These are phyloP conservation scores for Selaginella tamariscina DNA, from an alignment of 75 land plant genomes.

Conservation along the genomic window DNA sequence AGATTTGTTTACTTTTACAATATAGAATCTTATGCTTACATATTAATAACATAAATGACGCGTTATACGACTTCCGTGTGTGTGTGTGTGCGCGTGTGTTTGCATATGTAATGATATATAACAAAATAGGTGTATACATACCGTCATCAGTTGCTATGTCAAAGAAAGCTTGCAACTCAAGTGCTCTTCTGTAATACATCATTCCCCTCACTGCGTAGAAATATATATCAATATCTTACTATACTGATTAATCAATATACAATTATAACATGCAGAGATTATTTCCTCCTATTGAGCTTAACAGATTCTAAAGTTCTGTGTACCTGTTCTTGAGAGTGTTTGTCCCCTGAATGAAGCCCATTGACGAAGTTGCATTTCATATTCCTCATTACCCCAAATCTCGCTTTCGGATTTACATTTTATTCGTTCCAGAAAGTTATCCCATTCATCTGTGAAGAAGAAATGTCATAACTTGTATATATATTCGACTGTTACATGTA, in stretches of 20 bases:
- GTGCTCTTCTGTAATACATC: background rate
- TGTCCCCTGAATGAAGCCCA: constrained; percentile 97
- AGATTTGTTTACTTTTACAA: no score
- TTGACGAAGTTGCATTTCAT: constrained; percentile 61
- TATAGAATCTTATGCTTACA: no score
- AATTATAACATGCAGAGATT: no score
- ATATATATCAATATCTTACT: background rate
- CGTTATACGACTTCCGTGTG: no score
- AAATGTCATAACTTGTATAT: constrained; percentile 2
- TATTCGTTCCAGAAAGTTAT: constrained; percentile 74
- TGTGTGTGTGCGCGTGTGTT: no score
- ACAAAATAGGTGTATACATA: no score
- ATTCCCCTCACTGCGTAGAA: background rate
- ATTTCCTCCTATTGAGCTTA: no score
- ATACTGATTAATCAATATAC: no score
- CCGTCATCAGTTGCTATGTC: constrained; percentile 9
- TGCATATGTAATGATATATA: no score
- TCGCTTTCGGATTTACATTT: constrained; percentile 25
- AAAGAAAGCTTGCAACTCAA: background rate
- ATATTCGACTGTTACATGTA: no score
- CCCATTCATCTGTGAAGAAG: constrained; percentile 75
- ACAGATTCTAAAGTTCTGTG: no score
- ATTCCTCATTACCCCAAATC: constrained; percentile 38
- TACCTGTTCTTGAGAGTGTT: constrained; percentile 89
- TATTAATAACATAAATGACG: no score